Percentiles rank a stretch among this genome's conserved stretches.
Conservation (phyloP, 257 asterid genomes). For the Cruciata laevipes region DNA sequence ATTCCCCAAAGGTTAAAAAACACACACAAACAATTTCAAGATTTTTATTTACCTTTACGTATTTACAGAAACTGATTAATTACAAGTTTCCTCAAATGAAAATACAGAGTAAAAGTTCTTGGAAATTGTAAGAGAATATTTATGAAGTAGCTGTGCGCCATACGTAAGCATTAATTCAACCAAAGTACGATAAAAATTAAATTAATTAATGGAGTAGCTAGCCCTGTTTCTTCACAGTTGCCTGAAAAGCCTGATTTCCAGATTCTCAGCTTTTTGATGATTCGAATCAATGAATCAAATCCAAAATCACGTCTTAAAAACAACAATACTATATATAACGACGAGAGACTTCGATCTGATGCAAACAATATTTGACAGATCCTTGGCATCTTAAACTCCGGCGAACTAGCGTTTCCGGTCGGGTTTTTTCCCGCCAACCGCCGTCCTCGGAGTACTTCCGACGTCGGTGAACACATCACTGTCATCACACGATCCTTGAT, state of each 20-base stretch:
- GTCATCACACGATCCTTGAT: neutral
- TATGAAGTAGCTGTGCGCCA: conserved; percentile 3
- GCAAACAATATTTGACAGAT: neutral
- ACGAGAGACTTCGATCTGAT: no score
- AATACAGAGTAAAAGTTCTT: neutral
- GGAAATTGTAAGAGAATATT: neutral
- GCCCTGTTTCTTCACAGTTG: neutral
- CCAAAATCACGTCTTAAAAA: no score
- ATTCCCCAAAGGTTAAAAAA: no score
- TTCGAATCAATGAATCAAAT: no score
- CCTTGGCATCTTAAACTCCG: no score
- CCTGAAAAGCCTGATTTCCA: neutral
- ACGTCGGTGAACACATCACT: neutral
- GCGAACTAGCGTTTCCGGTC: no score
- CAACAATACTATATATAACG: no score
- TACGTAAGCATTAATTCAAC: conserved; percentile 1
- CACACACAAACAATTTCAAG: no score
- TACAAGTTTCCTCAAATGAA: neutral
- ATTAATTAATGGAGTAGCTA: neutral
- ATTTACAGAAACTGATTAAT: no score
- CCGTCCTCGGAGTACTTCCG: no score
- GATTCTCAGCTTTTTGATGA: neutral
- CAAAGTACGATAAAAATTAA: conserved; percentile 3
- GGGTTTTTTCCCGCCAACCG: no score
- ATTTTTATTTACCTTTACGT: no score